phyloP scores from a whole-genome alignment of 129 eudicot genomes.

The Flaveria linearis region DNA sequence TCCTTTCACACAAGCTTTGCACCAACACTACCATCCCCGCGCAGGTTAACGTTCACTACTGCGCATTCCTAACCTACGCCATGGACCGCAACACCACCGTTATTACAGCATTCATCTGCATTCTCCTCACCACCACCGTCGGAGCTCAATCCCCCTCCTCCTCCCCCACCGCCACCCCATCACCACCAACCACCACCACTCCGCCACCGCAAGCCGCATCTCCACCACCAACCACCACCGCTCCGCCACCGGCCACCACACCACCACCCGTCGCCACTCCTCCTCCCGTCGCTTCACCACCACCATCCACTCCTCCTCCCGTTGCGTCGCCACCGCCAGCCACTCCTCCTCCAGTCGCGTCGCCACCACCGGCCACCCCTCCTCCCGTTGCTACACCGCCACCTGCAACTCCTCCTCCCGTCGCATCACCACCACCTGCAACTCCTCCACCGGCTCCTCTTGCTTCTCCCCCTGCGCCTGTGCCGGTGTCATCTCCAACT shows the following conservation, averaged over 20 bases:
- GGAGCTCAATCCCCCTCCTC: conserved; percentile 67
- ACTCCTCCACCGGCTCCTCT: conserved; percentile 33
- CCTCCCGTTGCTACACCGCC: conserved; percentile 44
- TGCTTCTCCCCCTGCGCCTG: conserved; percentile 37
- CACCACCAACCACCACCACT: conserved; percentile 45
- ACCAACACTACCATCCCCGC: conserved; percentile 8
- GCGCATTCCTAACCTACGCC: conserved; percentile 4
- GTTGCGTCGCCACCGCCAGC: conserved; percentile 34
- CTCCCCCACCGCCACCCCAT: conserved; percentile 62
- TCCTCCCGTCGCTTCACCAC: conserved; percentile 42
- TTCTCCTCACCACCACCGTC: conserved; percentile 55
- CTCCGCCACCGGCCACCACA: conserved; percentile 28
- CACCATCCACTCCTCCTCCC: conserved; percentile 44
- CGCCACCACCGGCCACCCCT: conserved; percentile 46
- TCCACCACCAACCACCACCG: conserved; percentile 27
- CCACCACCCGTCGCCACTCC: conserved; percentile 41
- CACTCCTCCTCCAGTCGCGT: conserved; percentile 36
- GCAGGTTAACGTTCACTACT: conserved; percentile 24
- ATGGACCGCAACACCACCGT: conserved; percentile 46
- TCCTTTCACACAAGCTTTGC: too few relatives aligned
- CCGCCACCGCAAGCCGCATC: conserved; percentile 32
- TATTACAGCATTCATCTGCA: conserved; percentile 59
- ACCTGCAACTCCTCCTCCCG: conserved; percentile 46
- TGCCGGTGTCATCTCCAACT: conserved; percentile 44
- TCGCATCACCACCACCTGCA: conserved; percentile 28